These are phyloP conservation scores for Cardamine chenopodiifolia DNA, from an alignment of 345 rosid species.

Conservation along the genomic window DNA sequence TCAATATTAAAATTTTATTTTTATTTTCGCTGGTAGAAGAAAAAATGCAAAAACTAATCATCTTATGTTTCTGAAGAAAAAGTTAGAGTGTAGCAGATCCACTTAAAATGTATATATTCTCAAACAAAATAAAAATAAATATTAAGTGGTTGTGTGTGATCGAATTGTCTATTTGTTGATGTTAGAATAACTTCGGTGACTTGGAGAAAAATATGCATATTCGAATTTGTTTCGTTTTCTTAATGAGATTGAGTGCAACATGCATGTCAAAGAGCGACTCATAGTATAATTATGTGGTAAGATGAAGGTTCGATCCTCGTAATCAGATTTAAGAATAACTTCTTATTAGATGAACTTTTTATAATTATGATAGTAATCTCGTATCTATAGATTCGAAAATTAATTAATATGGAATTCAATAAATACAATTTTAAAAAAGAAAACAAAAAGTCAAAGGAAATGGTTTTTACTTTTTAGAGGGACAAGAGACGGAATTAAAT, in stretches of 20 bases:
- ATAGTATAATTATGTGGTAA: too few relatives aligned
- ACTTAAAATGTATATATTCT: background rate
- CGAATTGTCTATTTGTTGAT: background rate
- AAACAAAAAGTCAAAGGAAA: background rate
- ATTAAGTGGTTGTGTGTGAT: background rate
- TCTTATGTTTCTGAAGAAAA: background rate
- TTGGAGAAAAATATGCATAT: background rate
- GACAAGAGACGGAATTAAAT: constrained; percentile 13
- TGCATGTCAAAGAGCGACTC: background rate
- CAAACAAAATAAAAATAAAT: background rate
- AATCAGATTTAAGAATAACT: background rate
- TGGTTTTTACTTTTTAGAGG: background rate
- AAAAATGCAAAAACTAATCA: background rate
- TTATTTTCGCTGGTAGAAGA: background rate
- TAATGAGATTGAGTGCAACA: background rate
- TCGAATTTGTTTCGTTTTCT: background rate
- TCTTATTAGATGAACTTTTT: background rate
- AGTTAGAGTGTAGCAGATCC: background rate
- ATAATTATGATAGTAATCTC: background rate
- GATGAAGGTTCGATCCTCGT: too few relatives aligned
- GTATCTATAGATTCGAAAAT: background rate
- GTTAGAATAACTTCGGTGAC: constrained; percentile 1
- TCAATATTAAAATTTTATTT: background rate
- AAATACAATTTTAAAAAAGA: background rate
- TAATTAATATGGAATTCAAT: background rate